These are phyloP conservation scores for Fusarium protoensiforme DNA, from an alignment of 2,329 filamentous ascomycete genomes.

Conservation along the genomic window DNA sequence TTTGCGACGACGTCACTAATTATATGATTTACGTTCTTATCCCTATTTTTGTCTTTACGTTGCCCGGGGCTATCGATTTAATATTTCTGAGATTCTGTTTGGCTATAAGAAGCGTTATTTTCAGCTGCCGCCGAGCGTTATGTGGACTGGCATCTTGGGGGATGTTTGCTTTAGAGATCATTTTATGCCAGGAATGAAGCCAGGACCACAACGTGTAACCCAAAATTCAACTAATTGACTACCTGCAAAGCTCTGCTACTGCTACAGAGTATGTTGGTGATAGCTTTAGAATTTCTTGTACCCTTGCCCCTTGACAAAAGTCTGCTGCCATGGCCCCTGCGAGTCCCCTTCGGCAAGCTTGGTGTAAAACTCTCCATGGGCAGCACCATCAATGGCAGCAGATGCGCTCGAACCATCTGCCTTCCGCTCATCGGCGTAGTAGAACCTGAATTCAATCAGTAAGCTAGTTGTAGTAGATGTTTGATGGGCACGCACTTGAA, in stretches of 20 bases:
- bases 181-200: not conserved
- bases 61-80: too few relatives aligned
- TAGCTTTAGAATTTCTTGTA: slow-evolving; percentile 48
- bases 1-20: not conserved
- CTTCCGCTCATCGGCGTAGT: slow-evolving; percentile 61
- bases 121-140: too few relatives aligned
- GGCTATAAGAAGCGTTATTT: too few relatives aligned
- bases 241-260: not conserved
- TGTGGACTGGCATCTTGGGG: not conserved
- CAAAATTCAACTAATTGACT: not conserved
- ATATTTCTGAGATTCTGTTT: too few relatives aligned
- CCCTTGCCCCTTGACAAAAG: slow-evolving; percentile 55
- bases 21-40: not conserved
- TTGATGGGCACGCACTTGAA: slow-evolving; percentile 43
- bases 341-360: slow-evolving; percentile 52
- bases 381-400: slow-evolving; percentile 50
- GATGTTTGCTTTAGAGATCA: too few relatives aligned
- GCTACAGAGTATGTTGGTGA: not conserved
- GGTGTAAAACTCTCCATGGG: slow-evolving; percentile 53
- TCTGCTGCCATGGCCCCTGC: slow-evolving; percentile 59
- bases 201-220: not conserved
- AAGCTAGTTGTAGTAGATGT: not conserved
- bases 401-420: slow-evolving; percentile 49
- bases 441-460: slow-evolving; percentile 53
- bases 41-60: too few relatives aligned